Evolutionary conservation across 225 moss, liverwort and hornwort genomes (phyloP).

Genomic region (Anthoceros angustus): DNA sequence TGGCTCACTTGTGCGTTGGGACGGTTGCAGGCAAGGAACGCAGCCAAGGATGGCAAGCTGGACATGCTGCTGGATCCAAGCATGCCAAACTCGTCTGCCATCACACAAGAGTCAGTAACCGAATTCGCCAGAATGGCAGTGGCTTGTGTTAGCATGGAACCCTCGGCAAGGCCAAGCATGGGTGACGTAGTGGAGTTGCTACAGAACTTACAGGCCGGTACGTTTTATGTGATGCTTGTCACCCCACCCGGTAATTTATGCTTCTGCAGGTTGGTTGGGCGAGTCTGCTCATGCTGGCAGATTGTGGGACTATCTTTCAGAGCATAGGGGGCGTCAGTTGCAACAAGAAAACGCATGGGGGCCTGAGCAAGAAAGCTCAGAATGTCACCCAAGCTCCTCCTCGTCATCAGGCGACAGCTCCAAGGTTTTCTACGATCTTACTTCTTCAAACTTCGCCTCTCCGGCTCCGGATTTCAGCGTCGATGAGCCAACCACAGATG

Average conservation of each 20-base stretch:
- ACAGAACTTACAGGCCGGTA: not conserved
- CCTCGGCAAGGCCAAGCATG: not conserved
- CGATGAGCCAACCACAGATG: not conserved
- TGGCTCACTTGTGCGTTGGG: not conserved
- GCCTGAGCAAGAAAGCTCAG: not conserved
- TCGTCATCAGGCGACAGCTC: not conserved
- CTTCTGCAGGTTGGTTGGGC: not conserved
- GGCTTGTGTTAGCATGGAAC: not conserved
- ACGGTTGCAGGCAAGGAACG: not conserved
- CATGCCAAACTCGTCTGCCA: not conserved
- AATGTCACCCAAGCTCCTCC: not conserved
- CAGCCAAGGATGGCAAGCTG: not conserved
- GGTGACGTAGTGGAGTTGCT: not conserved
- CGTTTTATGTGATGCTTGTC: not conserved
- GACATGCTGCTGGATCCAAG: not conserved
- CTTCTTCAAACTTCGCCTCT: not conserved
- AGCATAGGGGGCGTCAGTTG: not conserved
- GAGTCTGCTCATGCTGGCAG: not conserved
- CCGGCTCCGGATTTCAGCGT: not conserved
- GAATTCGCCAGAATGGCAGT: not conserved
- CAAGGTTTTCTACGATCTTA: not conserved
- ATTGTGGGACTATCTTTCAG: not conserved
- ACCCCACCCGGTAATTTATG: not conserved
- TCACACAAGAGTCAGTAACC: not conserved
- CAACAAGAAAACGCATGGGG: not conserved